These are phyloP conservation scores for Fragaria ananassa DNA, from an alignment of 306 rosid genomes.

Conservation along the genomic window DNA sequence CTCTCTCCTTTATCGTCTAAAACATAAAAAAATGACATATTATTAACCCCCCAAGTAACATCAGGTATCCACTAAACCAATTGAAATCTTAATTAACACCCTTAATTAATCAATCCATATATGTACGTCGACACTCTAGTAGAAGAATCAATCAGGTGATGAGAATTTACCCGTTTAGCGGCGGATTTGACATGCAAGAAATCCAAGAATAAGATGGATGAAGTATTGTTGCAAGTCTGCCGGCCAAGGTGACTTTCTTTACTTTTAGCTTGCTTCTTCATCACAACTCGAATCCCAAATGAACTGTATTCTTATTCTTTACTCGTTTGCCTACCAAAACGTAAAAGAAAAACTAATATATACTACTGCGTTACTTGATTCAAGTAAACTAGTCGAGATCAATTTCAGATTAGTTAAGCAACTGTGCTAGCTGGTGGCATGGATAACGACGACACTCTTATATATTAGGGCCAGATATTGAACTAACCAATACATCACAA, in stretches of 20 bases:
- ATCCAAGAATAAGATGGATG: background rate
- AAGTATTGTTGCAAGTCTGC: background rate
- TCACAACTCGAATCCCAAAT: background rate
- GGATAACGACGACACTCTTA: constrained; percentile 2
- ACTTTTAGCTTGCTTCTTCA: constrained; percentile 4
- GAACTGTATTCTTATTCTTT: constrained; percentile 7
- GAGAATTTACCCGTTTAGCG: background rate
- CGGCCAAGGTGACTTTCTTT: background rate
- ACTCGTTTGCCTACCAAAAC: constrained; percentile 3
- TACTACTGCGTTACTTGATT: background rate
- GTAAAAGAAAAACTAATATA: background rate
- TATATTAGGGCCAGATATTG: background rate
- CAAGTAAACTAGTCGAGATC: background rate
- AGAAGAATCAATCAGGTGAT: no score
- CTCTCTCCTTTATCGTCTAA: no score
- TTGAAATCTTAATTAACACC: no score
- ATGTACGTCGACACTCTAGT: no score
- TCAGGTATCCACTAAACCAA: no score
- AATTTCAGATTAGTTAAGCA: background rate
- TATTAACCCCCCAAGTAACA: no score
- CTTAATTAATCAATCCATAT: no score
- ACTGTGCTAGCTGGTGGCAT: constrained; percentile 1
- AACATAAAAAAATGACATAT: no score
- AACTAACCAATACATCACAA: background rate
- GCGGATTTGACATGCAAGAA: background rate